These are phyloP conservation scores for Pichia pseudocactophila DNA, from an alignment of 805 yeast species.

Conservation along the genomic window DNA sequence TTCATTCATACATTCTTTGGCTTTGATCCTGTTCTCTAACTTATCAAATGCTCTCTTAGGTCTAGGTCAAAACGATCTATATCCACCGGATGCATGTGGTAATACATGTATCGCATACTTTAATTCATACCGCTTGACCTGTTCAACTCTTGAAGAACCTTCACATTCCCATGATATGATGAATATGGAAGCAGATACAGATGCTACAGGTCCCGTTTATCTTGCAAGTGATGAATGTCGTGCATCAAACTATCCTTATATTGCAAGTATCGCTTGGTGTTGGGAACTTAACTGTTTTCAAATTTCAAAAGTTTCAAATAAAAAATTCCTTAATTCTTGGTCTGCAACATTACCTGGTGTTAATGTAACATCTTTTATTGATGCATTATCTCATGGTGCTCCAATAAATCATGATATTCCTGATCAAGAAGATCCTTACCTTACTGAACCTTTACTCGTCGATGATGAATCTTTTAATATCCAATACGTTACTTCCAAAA, in stretches of 20 bases:
- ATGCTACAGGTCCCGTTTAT: too few species aligned
- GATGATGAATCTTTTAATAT: not conserved
- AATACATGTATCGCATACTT: too few species aligned
- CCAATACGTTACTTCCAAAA: not conserved
- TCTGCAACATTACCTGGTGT: not conserved
- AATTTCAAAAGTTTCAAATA: not conserved
- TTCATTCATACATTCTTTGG: too few species aligned
- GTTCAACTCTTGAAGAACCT: too few species aligned
- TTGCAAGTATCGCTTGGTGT: constrained; percentile 4
- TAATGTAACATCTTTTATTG: not conserved
- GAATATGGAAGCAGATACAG: too few species aligned
- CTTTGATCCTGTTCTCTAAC: too few species aligned
- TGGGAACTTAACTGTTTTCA: not conserved
- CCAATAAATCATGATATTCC: not conserved
- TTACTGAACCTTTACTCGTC: not conserved
- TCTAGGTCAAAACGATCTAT: too few species aligned
- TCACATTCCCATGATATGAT: too few species aligned
- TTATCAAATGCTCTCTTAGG: too few species aligned
- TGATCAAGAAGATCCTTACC: not conserved
- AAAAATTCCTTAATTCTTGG: not conserved
- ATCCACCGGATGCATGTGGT: too few species aligned
- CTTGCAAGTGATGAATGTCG: too few species aligned
- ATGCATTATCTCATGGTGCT: not conserved
- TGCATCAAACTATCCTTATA: not conserved
- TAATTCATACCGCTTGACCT: too few species aligned